Conservation (phyloP, 441 rosid genomes). For the Syzygium malaccense region DNA sequence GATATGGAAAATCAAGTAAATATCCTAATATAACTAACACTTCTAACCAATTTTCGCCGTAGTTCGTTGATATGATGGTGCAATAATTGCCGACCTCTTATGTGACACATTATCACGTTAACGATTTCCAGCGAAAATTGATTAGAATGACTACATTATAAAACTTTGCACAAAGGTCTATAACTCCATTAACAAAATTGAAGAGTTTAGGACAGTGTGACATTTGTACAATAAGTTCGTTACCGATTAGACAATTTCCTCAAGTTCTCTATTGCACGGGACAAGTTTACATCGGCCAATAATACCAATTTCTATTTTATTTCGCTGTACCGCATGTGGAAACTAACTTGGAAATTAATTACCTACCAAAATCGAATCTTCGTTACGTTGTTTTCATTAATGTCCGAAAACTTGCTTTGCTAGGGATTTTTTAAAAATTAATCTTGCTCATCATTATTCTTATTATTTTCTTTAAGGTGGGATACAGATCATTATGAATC, state of each 20-base stretch:
- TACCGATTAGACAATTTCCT: background rate
- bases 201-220: accelerated
- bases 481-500: background rate
- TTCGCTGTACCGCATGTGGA: background rate
- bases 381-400: background rate
- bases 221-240: accelerated
- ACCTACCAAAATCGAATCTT: background rate
- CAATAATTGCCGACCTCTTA: accelerated
- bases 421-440: background rate
- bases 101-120: accelerated
- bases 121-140: background rate
- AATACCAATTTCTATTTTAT: background rate
- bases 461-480: background rate
- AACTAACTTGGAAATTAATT: background rate
- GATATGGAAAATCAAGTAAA: too few relatives aligned
- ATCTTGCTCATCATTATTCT: background rate
- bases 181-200: background rate
- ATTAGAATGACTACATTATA: accelerated
- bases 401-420: background rate
- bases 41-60: accelerated
- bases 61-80: accelerated
- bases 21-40: too few relatives aligned
- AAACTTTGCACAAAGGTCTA: accelerated
- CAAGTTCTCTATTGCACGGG: background rate
- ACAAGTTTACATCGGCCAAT: background rate